Evolutionary conservation across 2,329 filamentous ascomycete species (phyloP).

Genomic region (Sporothrix luriei): DNA sequence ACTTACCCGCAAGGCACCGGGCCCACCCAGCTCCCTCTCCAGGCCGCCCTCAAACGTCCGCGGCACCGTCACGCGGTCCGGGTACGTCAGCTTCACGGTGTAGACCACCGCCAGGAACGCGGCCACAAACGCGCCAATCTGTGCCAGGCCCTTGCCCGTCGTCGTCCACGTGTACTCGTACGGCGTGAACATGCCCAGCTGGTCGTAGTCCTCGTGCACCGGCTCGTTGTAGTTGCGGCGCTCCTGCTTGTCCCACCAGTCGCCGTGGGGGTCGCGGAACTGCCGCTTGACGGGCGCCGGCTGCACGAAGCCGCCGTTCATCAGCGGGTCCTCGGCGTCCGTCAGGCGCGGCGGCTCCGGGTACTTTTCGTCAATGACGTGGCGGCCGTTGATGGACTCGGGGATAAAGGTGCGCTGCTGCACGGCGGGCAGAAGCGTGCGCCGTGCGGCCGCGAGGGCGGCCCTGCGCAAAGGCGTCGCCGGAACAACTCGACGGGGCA

Average conservation of each 20-base stretch:
- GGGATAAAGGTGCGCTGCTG: conserved; percentile 63
- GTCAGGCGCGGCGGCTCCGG: conserved; percentile 52
- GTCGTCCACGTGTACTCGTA: conserved; percentile 85
- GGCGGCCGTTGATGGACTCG: conserved; percentile 51
- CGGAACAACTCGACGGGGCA: conserved; percentile 61
- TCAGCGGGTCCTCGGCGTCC: conserved; percentile 66
- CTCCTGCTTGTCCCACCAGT: conserved; percentile 98
- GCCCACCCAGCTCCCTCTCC: conserved; percentile 73
- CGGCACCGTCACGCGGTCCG: conserved; percentile 69
- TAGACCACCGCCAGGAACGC: conserved; percentile 67
- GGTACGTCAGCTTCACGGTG: conserved; percentile 68
- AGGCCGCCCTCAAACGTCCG: conserved; percentile 73
- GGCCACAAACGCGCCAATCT: conserved; percentile 68
- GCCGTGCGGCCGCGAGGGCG: conserved; percentile 51
- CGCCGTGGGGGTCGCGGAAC: conserved; percentile 86
- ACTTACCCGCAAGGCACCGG: conserved; percentile 63
- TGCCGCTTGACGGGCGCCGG: conserved; percentile 80
- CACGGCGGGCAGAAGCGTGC: conserved; percentile 50
- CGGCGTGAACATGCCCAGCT: conserved; percentile 84
- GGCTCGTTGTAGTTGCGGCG: conserved; percentile 96
- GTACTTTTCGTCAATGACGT: conserved; percentile 56
- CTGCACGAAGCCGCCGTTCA: conserved; percentile 86
- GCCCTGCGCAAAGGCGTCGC: conserved; percentile 52
- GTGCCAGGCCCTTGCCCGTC: conserved; percentile 67
- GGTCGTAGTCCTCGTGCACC: conserved; percentile 94